phyloP scores from a whole-genome alignment of 75 land plant genomes.

The Isoetes taiwanensis region DNA sequence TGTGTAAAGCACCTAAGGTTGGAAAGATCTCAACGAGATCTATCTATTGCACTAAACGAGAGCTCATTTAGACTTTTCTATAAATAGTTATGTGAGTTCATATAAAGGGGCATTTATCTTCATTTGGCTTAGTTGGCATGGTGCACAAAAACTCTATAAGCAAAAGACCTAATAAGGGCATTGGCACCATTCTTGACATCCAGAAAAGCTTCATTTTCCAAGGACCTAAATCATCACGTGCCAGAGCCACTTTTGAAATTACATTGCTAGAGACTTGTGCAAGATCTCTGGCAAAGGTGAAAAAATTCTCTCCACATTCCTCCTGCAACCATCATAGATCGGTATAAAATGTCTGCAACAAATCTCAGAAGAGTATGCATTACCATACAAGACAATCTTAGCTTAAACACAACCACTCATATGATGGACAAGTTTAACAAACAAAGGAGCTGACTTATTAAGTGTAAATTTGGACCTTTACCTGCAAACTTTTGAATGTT shows the following conservation, averaged over 20 bases:
- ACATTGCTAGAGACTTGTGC: conserved; percentile 50
- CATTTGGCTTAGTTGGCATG: no score
- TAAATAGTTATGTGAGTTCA: conserved; percentile 54
- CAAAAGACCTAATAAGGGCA: conserved; percentile 79
- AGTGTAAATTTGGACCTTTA: no score
- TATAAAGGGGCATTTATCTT: conserved; percentile 32
- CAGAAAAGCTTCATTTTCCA: conserved; percentile 67
- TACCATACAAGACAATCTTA: no score
- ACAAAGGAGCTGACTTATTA: no score
- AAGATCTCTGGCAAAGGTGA: conserved; percentile 82
- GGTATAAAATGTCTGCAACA: no score
- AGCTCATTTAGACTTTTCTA: no score
- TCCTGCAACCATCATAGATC: conserved; percentile 29
- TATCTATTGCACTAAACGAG: no score
- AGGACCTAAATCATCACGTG: conserved; percentile 58
- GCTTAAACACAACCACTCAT: no score
- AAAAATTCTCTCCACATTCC: conserved; percentile 76
- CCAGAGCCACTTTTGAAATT: conserved; percentile 31
- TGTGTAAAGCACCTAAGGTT: no score
- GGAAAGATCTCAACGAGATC: no score
- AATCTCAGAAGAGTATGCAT: no score
- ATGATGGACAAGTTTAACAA: neutral
- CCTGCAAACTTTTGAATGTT: conserved; percentile 77
- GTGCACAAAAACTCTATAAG: conserved; percentile 64
- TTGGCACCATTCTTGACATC: conserved; percentile 78